These are phyloP conservation scores for Nissolia schottii DNA, from an alignment of 306 rosid genomes.

Conservation along the genomic window DNA sequence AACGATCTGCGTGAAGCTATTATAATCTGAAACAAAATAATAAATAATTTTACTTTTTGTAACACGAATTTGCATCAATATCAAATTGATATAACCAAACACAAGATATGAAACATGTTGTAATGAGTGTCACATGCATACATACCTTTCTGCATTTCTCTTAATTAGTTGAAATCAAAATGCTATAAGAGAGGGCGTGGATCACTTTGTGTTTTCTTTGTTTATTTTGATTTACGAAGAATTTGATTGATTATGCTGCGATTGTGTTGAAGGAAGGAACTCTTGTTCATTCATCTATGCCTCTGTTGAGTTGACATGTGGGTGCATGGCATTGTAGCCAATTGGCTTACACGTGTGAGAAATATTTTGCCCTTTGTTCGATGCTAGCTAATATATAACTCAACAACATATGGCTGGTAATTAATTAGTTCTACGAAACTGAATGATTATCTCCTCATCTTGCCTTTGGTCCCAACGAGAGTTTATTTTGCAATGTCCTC, in stretches of 20 bases:
- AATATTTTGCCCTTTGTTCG: not conserved
- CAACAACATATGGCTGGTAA: slow-evolving; percentile 1
- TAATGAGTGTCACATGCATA: slow-evolving; percentile 30
- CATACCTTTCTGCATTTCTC: slow-evolving; percentile 56
- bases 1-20: slow-evolving; percentile 52
- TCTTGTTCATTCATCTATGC: not conserved
- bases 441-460: not conserved
- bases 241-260: too few species aligned
- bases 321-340: not conserved
- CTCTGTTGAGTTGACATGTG: slow-evolving; percentile 26
- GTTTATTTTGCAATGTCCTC: not conserved
- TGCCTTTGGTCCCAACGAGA: not conserved
- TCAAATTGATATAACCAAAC: not conserved
- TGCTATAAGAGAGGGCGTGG: slow-evolving; percentile 5
- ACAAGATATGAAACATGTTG: not conserved
- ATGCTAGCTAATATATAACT: not conserved
- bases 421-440: not conserved
- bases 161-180: slow-evolving; percentile 12
- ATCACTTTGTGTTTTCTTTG: not conserved
- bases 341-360: not conserved
- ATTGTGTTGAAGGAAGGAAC: slow-evolving; percentile 10
- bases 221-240: slow-evolving; percentile 13
- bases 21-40: slow-evolving; percentile 27
- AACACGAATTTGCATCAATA: not conserved
- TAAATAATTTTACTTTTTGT: not conserved